Evolutionary conservation across 129 eudicot species (phyloP), one percentile per base, ranked within the genome.

Genomic region (Smallanthus sonchifolius): DNA sequence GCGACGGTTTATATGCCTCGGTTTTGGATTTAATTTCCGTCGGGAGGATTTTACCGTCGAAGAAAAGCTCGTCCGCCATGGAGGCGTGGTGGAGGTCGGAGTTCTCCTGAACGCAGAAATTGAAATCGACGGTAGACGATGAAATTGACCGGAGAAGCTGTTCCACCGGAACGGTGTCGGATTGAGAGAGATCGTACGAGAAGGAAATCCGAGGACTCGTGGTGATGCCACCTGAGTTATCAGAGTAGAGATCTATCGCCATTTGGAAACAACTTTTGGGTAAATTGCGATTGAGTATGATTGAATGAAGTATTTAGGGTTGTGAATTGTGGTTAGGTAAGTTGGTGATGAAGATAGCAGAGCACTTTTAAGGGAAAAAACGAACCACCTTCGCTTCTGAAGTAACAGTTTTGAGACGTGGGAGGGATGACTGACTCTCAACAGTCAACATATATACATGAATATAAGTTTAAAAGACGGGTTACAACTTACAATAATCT

Each of bases 11-110:
- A 37, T 30, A 16, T 16, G 66, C 7, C 5, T 24, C 51, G 62
- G 55, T 35, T 7, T 77, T 74, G 15, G 69, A 67, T 78, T 63
- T 86, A 59, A 83, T 78, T 70, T 83, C 79, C 13, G 84, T 77
- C 0, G 98, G 97, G 7, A 93, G 86, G n/a, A 93, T 83, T 65
- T 90, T 86, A 3, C 98, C 98, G 60, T 86, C 80, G 66, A 49
- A 78, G 67, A 93, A 93, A 55, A 93, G 91, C 78, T 93, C 98
- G 48, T 90, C 98, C 16, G 98, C 98, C 84, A 76, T 75, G 5
- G 88, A 89, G 24, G 93, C 77, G 0, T 92, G 82, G 16, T 75
- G 80, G 2, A 73, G 82, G 62, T 84, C 85, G 57, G 72, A 76
- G 83, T 67, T 86, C 2, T 75, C 66, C 4, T 85, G 78, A 44